phyloP scores from a whole-genome alignment of 176 grass and related monocot genomes.

The Zea luxurians region DNA sequence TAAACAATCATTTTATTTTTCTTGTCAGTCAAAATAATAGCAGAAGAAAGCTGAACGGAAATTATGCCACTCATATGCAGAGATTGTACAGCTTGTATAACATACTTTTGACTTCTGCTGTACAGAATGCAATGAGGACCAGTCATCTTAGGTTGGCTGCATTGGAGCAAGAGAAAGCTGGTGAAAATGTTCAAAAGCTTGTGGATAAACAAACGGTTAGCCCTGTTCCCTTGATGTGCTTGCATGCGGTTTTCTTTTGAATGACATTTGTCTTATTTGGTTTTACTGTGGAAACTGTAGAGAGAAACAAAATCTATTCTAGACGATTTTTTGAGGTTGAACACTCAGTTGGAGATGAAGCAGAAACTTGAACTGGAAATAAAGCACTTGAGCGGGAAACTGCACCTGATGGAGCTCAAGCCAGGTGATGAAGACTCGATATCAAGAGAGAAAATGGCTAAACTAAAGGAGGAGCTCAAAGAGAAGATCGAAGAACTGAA shows the following conservation, averaged over 20 bases:
- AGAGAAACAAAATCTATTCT: conserved; percentile 54
- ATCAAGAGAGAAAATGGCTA: conserved; percentile 41
- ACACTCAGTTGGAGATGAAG: conserved; percentile 48
- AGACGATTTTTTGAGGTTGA: conserved; percentile 43
- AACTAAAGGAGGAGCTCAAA: conserved; percentile 48
- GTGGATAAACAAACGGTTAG: conserved; percentile 58
- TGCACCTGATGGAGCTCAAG: conserved; percentile 63
- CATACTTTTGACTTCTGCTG: conserved; percentile 18
- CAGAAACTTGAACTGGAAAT: conserved; percentile 76
- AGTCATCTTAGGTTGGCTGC: conserved; percentile 58
- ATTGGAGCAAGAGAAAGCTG: conserved; percentile 59
- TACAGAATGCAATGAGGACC: conserved; percentile 46
- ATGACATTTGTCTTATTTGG: neutral
- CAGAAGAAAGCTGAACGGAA: conserved; percentile 38
- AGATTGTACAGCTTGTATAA: neutral
- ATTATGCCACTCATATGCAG: conserved; percentile 6
- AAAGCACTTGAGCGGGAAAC: conserved; percentile 52
- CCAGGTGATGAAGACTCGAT: conserved; percentile 43
- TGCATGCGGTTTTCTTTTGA: conserved; percentile 24
- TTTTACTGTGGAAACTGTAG: conserved; percentile 44
- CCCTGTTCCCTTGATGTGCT: neutral
- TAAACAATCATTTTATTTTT: conserved; percentile 41
- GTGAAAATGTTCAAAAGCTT: conserved; percentile 60
- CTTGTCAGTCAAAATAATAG: conserved; percentile 34
- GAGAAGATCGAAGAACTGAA: conserved; percentile 75